Evolutionary conservation across 805 yeast species (phyloP).

Genomic region (Komagataella populi): DNA sequence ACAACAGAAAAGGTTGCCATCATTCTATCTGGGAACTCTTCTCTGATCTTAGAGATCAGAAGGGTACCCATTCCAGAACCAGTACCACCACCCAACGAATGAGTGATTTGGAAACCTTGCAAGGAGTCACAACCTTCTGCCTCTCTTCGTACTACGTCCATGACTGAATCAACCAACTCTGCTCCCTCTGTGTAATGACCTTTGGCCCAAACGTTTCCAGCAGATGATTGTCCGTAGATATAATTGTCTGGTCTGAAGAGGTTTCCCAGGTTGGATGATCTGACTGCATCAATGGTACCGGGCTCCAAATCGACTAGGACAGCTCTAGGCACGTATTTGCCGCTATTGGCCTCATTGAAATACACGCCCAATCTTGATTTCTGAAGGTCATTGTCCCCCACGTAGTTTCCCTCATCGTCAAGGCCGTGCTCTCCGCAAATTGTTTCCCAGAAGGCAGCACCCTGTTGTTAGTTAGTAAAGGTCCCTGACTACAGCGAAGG

Average conservation of each 20-base stretch:
- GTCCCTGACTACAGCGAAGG: background rate
- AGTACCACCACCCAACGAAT: slow-evolving; percentile 83
- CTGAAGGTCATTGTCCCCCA: slow-evolving; percentile 42
- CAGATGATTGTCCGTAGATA: slow-evolving; percentile 82
- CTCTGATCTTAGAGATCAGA: slow-evolving; percentile 73
- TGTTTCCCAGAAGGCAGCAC: slow-evolving; percentile 91
- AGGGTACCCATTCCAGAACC: slow-evolving; percentile 96
- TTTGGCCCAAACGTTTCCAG: slow-evolving; percentile 96
- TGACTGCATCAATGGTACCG: slow-evolving; percentile 80
- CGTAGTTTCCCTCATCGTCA: slow-evolving; percentile 62
- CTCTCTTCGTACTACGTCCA: slow-evolving; percentile 86
- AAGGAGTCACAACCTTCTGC: slow-evolving; percentile 87
- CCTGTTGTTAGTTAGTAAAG: slow-evolving; percentile 21
- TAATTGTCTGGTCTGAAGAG: slow-evolving; percentile 87
- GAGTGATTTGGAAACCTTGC: slow-evolving; percentile 89
- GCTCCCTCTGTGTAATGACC: slow-evolving; percentile 97
- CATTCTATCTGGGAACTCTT: slow-evolving; percentile 92
- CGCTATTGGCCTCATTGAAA: slow-evolving; percentile 75
- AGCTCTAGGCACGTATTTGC: slow-evolving; percentile 89
- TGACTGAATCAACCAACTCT: slow-evolving; percentile 77
- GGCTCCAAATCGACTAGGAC: slow-evolving; percentile 90
- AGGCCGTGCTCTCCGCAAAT: slow-evolving; percentile 82
- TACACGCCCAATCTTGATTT: slow-evolving; percentile 54
- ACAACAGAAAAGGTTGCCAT: slow-evolving; percentile 90
- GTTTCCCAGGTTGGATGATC: slow-evolving; percentile 68